Percentiles rank a stretch among this genome's conserved stretches.
Conservation (phyloP, 2,329 filamentous ascomycete species). For the Fusarium sp. region DNA sequence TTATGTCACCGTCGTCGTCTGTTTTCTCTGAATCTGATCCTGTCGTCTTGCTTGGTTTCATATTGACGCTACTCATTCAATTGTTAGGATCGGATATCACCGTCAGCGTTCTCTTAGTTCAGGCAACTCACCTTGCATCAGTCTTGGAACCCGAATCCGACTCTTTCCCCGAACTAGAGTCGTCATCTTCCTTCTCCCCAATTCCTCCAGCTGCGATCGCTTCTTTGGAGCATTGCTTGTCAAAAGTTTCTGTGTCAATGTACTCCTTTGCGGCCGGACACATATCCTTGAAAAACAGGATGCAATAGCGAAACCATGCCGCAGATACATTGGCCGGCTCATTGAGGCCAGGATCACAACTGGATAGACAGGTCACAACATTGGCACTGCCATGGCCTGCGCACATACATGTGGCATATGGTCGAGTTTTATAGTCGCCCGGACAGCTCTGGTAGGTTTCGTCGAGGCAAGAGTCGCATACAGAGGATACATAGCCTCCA, state of each 20-base stretch:
- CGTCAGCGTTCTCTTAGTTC: no score
- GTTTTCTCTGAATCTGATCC: background rate
- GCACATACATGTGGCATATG: slow-evolving; percentile 13
- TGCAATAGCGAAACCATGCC: background rate
- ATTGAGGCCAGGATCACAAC: background rate
- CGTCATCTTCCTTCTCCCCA: background rate
- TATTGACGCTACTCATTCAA: background rate
- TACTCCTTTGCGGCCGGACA: background rate
- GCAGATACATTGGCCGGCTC: slow-evolving; percentile 1
- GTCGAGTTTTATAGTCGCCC: slow-evolving; percentile 1
- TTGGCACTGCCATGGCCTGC: slow-evolving; percentile 2
- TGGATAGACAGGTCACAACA: background rate
- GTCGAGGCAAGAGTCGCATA: slow-evolving; percentile 5
- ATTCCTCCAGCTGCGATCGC: background rate
- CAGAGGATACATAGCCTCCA: background rate
- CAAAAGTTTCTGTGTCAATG: background rate
- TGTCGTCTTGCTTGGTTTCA: background rate
- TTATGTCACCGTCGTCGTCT: background rate
- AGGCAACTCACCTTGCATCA: background rate
- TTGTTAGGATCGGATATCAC: background rate
- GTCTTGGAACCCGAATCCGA: background rate
- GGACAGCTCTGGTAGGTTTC: background rate
- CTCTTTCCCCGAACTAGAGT: background rate
- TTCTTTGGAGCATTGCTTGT: slow-evolving; percentile 2
- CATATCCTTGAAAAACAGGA: slow-evolving; percentile 4